phyloP scores from a whole-genome alignment of 2,329 filamentous ascomycete species.

The Diaporthe sp. region DNA sequence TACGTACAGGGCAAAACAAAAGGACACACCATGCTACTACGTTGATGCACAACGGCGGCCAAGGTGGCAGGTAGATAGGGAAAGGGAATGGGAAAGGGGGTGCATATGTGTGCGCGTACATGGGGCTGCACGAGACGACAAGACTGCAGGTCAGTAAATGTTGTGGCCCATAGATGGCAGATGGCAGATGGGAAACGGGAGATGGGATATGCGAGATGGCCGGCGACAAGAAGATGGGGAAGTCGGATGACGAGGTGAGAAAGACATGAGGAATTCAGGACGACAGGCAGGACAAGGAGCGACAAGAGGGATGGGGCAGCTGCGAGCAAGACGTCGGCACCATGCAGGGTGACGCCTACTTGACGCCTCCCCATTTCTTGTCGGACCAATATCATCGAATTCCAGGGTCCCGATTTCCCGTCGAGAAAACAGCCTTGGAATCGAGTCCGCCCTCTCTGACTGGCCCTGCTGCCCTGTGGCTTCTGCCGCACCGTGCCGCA shows the following conservation, averaged over 20 bases:
- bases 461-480: neutral
- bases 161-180: neutral
- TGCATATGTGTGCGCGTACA: neutral
- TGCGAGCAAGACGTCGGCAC: slow-evolving; percentile 1
- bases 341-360: slow-evolving; percentile 15
- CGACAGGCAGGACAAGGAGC: neutral
- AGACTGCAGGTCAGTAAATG: neutral
- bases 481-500: no score
- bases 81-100: neutral
- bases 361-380: neutral
- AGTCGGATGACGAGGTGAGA: neutral
- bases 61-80: neutral
- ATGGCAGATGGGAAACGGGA: neutral
- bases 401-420: neutral
- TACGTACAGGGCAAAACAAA: neutral
- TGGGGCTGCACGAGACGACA: neutral
- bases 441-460: neutral
- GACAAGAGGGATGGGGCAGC: neutral
- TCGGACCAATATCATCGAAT: neutral
- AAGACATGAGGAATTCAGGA: no score
- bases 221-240: neutral
- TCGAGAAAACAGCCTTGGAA: neutral
- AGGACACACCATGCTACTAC: neutral
- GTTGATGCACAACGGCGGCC: slow-evolving; percentile 3
- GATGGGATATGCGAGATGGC: slow-evolving; percentile 14